Evolutionary conservation across 345 rosid genomes (phyloP), one percentile per base, ranked within the genome.

Genomic region (Syzygium aromaticum): DNA sequence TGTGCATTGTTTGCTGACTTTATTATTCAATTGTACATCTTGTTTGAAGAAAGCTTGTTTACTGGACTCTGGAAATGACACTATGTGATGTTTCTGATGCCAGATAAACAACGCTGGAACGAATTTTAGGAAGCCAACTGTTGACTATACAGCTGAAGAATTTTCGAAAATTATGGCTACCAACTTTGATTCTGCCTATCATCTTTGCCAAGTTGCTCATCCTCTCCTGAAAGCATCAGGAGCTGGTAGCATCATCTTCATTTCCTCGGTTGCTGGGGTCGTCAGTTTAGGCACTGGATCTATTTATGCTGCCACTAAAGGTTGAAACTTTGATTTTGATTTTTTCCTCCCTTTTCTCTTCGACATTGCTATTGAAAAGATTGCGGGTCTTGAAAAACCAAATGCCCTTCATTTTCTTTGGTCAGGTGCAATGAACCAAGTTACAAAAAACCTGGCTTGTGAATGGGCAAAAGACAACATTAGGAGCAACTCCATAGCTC

Each of bases 401-500:
- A 16, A 63, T 86, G 83, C 57, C 14, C 40, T 86, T 30, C 23
- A 52, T 84, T 10, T 56, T 33, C 12, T 89, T 84, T 61, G 89
- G 38, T 28, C 92, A 94, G 98, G 93, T 86, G 99, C 98, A 61
- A 91, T 96, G 64, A 96, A 97, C 92, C 98, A 95, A 87, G 94
- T 97, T 61, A 89, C 99, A 52, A 96, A 89, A 86, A 93, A 92
- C 89, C 91, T 97, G 89, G 99, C 99, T 90, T 97, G 98, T 25
- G 98, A 96, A 85, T 94, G 99, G 99, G 98, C 99, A 25, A 91
- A 90, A 17, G 99, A 96, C 92, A 96, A 97, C 84, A 97, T 96
- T 88, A 94, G 98, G 90, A 91, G 92, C 53, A 97, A 97, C 87
- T 80, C 89, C 54, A 96, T 97, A 56, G 98, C 98, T 11, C 99